phyloP scores from a whole-genome alignment of 345 rosid species.

The Nasturtium officinale region DNA sequence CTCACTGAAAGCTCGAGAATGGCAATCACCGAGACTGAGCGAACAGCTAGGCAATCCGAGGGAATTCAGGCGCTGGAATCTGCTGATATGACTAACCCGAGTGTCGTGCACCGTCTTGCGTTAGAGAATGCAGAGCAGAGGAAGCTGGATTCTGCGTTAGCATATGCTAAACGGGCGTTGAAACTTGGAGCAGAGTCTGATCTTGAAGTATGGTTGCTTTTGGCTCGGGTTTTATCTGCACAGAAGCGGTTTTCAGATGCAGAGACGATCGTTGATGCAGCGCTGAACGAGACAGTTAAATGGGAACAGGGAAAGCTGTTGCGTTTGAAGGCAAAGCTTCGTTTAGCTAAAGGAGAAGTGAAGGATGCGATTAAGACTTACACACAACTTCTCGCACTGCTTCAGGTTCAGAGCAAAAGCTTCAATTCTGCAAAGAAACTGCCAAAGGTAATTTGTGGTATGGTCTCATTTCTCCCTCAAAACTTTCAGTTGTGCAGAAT shows the following conservation, averaged over 20 bases:
- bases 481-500: neutral
- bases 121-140: slow-evolving; percentile 78
- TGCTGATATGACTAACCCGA: slow-evolving; percentile 58
- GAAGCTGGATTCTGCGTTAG: slow-evolving; percentile 62
- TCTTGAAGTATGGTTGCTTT: slow-evolving; percentile 65
- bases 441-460: slow-evolving; percentile 46
- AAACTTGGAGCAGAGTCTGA: slow-evolving; percentile 63
- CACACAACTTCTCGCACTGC: slow-evolving; percentile 70
- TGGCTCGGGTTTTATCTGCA: slow-evolving; percentile 79
- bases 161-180: slow-evolving; percentile 52
- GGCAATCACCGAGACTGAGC: slow-evolving; percentile 52
- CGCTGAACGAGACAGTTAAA: slow-evolving; percentile 70
- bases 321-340: slow-evolving; percentile 75
- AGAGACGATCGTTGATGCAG: slow-evolving; percentile 60
- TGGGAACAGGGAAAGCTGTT: slow-evolving; percentile 87
- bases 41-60: slow-evolving; percentile 53
- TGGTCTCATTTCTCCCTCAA: neutral
- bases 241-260: slow-evolving; percentile 62
- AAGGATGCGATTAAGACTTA: slow-evolving; percentile 62
- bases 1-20: slow-evolving; percentile 61
- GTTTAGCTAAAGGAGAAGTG: slow-evolving; percentile 64
- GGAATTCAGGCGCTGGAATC: slow-evolving; percentile 61
- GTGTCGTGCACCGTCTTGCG: slow-evolving; percentile 62
- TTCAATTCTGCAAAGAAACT: slow-evolving; percentile 50
- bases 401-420: slow-evolving; percentile 72